Evolutionary conservation across 495 filamentous ascomycete genomes (phyloP), one percentile per base, ranked within the genome.

Genomic region (Alectoria sarmentosa): DNA sequence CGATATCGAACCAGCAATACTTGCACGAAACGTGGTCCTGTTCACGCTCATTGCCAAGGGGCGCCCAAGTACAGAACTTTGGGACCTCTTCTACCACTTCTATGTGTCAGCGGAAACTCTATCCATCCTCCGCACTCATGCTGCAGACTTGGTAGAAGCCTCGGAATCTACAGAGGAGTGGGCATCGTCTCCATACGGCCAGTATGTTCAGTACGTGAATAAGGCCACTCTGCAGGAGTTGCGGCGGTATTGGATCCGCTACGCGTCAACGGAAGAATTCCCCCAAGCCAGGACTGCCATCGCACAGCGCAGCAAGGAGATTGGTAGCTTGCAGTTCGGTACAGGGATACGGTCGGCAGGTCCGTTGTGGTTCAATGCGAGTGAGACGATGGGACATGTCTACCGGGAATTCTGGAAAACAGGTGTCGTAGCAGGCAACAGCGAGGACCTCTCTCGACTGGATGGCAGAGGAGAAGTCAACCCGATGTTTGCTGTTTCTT

Each of bases 41-140:
- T 71, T 81, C 44, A 77, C 77, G 13, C 68, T 84, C 4, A 66
- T 83, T 46, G 60, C 78, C 6, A 79, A 82, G 37, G 64, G 75
- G 38, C 32, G 54, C 21, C 63, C 73, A 2, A 68, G 49, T 11
- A 61, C 65, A 14, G 66, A 73, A 17, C 71, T 83, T 14, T 87
- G 82, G 83, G 75, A 80, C 42, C 76, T 85, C 62, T 86, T 80
- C 66, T 84, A 84, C 65, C 73, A 85, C 66, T 52, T 80, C 32
- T 77, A 75, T 60, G 69, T 86, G 9, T 73, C 78, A 64, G 61
- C 73, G 1, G 41, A 71, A 56, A 71, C 77, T 34, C 58, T 76
- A 19, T 37, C 69, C 8, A 56, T 79, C 10, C 69, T 82, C 15
- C 60, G 66, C 1, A 37, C 19, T 19, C 82, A 83, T 42, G 67